These are phyloP conservation scores for Septoria petroselini DNA, from an alignment of 2,329 filamentous ascomycete genomes.

Conservation along the genomic window DNA sequence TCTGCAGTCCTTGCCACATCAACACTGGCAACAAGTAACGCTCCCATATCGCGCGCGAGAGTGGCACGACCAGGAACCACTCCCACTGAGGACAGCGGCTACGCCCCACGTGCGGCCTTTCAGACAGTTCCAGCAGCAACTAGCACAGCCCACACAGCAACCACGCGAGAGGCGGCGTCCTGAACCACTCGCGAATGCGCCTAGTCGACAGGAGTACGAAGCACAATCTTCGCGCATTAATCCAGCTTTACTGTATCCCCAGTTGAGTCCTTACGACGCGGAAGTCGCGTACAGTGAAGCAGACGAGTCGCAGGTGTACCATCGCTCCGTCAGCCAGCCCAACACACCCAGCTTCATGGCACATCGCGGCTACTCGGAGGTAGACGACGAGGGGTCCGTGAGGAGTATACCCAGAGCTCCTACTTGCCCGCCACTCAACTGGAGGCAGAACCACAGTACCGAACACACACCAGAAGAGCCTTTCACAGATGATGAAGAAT, in stretches of 20 bases:
- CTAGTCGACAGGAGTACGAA: conserved; percentile 10
- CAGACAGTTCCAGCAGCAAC: conserved; percentile 11
- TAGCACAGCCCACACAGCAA: conserved; percentile 8
- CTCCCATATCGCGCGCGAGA: conserved; percentile 24
- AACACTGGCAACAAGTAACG: conserved; percentile 27
- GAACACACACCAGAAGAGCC: conserved; percentile 25
- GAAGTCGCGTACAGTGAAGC: conserved; percentile 14
- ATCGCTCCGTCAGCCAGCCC: conserved; percentile 32
- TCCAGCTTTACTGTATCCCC: conserved; percentile 26
- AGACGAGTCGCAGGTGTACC: conserved; percentile 12
- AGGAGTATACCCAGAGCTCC: conserved; percentile 21
- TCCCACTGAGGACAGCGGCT: conserved; percentile 7
- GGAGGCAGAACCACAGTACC: conserved; percentile 17
- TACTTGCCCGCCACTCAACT: conserved; percentile 23
- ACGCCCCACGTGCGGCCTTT: conserved; percentile 4
- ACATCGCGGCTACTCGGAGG: conserved; percentile 6
- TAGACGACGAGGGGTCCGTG: conserved; percentile 13
- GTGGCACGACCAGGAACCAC: conserved; percentile 15
- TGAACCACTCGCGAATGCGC: conserved; percentile 2
- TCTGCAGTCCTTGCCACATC: conserved; percentile 18
- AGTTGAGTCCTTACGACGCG: conserved; percentile 26
- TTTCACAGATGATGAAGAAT: conserved; percentile 34
- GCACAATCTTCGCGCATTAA: conserved; percentile 9
- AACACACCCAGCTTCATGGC: conserved; percentile 19
- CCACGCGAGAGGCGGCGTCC: conserved; percentile 8